Percentiles rank a stretch among this genome's conserved stretches.
Conservation (phyloP, 2,329 filamentous ascomycete species). For the Hymenotorrendiella dingleyae region DNA sequence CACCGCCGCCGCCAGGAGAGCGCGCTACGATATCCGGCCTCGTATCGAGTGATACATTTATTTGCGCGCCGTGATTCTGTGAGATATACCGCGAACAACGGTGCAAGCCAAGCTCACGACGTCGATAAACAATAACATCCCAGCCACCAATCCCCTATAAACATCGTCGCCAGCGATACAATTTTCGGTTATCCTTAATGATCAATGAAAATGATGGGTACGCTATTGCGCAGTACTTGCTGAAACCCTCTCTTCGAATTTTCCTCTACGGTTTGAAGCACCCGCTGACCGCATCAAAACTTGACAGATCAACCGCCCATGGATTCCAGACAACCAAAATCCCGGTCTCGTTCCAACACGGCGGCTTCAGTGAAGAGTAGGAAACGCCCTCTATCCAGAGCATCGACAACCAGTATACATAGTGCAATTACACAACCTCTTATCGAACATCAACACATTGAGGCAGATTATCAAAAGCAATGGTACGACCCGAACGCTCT, state of each 20-base stretch:
- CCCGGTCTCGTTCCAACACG: constrained; percentile 40
- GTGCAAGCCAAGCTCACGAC: not conserved
- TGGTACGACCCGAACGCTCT: constrained; percentile 30
- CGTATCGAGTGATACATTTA: constrained; percentile 7
- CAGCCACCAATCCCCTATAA: constrained; percentile 14
- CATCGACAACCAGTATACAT: constrained; percentile 42
- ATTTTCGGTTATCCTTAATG: constrained; percentile 8
- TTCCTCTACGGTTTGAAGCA: not conserved
- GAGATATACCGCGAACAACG: not conserved
- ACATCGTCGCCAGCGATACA: constrained; percentile 7
- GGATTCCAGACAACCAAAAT: constrained; percentile 33
- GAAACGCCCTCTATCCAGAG: constrained; percentile 40
- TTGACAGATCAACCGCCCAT: constrained; percentile 25
- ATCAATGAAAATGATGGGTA: constrained; percentile 23
- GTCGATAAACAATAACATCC: constrained; percentile 21
- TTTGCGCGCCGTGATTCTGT: constrained; percentile 5
- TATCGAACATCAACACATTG: constrained; percentile 27
- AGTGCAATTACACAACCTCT: constrained; percentile 27
- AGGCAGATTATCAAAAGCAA: constrained; percentile 27
- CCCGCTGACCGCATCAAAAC: constrained; percentile 15
- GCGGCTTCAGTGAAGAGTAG: constrained; percentile 36
- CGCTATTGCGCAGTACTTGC: constrained; percentile 10
- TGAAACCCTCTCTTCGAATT: not conserved
- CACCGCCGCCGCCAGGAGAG: constrained; percentile 5
- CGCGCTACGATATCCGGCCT: not conserved